Evolutionary conservation across 768 basidiomycete species (phyloP).

Genomic region (Psilocybe sp.): DNA sequence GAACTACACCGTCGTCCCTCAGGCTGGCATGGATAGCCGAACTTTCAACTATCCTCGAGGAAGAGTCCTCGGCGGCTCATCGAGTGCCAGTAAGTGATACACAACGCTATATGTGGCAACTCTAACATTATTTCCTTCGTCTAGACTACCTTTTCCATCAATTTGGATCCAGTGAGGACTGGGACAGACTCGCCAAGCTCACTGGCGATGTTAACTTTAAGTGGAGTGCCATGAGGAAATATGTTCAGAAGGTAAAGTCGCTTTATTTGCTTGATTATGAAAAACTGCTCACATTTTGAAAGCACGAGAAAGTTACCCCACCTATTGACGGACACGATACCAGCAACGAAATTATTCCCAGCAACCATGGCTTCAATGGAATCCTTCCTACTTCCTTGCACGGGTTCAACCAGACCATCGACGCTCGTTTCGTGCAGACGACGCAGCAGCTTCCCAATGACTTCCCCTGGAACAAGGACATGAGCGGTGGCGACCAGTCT

Average conservation of each 20-base stretch:
- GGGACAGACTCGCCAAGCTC: slow-evolving; percentile 27
- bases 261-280: background rate
- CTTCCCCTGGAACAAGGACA: slow-evolving; percentile 34
- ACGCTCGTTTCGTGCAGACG: slow-evolving; percentile 33
- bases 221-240: slow-evolving; percentile 32
- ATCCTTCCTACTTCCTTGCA: slow-evolving; percentile 29
- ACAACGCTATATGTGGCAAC: background rate
- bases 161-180: slow-evolving; percentile 34
- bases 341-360: slow-evolving; percentile 33
- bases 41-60: slow-evolving; percentile 30
- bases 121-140: background rate
- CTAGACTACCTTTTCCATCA: slow-evolving; percentile 33
- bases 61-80: slow-evolving; percentile 30
- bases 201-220: slow-evolving; percentile 33
- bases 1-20: slow-evolving; percentile 31
- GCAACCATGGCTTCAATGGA: slow-evolving; percentile 33
- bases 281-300: background rate
- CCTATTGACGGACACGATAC: slow-evolving; percentile 38
- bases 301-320: slow-evolving; percentile 35
- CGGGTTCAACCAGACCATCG: slow-evolving; percentile 26
- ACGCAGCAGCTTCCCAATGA: slow-evolving; percentile 26
- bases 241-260: slow-evolving; percentile 24
- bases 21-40: slow-evolving; percentile 26
- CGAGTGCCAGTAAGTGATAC: slow-evolving; percentile 21
- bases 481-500: slow-evolving; percentile 23